Evolutionary conservation across 768 basidiomycete species (phyloP).

Genomic region (Russula olivacea): DNA sequence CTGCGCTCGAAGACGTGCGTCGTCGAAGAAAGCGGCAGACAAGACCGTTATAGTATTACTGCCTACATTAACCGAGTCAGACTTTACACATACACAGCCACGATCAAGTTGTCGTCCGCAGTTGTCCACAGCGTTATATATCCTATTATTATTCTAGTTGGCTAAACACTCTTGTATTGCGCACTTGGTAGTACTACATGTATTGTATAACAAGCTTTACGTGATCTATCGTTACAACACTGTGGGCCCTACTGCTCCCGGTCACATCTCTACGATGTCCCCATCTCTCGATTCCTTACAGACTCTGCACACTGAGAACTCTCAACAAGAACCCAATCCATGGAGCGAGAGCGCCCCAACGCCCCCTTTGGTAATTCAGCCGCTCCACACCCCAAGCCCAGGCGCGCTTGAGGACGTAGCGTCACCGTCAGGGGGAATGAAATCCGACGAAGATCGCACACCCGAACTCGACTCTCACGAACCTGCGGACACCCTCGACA

Average conservation of each 20-base stretch:
- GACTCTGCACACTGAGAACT: background rate
- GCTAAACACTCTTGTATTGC: background rate
- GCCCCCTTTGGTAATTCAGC: background rate
- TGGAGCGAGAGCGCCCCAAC: slow-evolving; percentile 16
- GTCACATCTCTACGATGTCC: background rate
- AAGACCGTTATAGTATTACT: background rate
- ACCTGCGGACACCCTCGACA: slow-evolving; percentile 39
- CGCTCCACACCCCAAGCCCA: slow-evolving; percentile 7
- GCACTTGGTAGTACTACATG: background rate
- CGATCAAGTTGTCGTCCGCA: background rate
- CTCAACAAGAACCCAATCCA: slow-evolving; percentile 7
- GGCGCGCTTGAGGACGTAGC: background rate
- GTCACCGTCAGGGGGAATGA: slow-evolving; percentile 10
- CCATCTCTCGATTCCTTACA: slow-evolving; percentile 5
- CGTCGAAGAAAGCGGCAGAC: slow-evolving; percentile 24
- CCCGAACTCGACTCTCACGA: background rate
- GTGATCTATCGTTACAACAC: background rate
- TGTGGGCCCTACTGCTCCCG: background rate
- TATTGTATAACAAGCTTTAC: slow-evolving; percentile 8
- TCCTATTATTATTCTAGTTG: background rate
- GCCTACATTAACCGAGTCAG: background rate
- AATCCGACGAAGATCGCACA: background rate
- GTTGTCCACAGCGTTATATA: background rate
- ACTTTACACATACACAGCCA: background rate
- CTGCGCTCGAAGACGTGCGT: slow-evolving; percentile 68